A percentile compares a stretch with the other conserved stretches of the same genome.
phyloP scores from a whole-genome alignment of 1,284 basidiomycete species.

The Trametes polyzona region DNA sequence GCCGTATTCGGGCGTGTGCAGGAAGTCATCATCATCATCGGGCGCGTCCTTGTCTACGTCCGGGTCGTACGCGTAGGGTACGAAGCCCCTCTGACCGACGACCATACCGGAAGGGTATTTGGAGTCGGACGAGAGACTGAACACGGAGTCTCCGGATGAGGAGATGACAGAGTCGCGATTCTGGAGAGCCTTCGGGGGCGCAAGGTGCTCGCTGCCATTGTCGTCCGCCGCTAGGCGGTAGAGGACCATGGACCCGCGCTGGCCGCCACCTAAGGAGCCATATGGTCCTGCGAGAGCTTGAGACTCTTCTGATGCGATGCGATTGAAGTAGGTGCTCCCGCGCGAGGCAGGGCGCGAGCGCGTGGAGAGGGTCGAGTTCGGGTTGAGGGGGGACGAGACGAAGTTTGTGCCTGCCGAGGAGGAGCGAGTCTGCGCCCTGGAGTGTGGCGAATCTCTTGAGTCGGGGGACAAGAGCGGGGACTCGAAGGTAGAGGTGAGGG shows the following conservation, averaged over 20 bases:
- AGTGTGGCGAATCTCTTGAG: conserved; percentile 22
- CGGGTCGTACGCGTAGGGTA: conserved; percentile 73
- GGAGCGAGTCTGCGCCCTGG: conserved; percentile 30
- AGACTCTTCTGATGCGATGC: conserved; percentile 48
- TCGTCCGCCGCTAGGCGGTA: conserved; percentile 61
- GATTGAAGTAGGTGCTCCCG: conserved; percentile 28
- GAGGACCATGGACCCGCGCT: conserved; percentile 66
- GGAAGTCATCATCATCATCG: conserved; percentile 67
- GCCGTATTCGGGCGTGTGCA: conserved; percentile 52
- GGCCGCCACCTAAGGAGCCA: conserved; percentile 28
- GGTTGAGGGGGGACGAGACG: conserved; percentile 54
- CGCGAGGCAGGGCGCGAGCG: conserved; percentile 35
- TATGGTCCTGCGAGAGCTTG: conserved; percentile 42
- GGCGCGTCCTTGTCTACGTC: conserved; percentile 58
- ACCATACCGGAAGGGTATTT: conserved; percentile 60
- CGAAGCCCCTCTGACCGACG: conserved; percentile 47
- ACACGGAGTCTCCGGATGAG: conserved; percentile 52
- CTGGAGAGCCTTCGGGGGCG: conserved; percentile 35
- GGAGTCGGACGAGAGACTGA: conserved; percentile 59
- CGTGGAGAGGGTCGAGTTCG: conserved; percentile 36
- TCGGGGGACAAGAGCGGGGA: conserved; percentile 34
- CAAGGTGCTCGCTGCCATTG: conserved; percentile 33
- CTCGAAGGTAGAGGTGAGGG: conserved; percentile 34
- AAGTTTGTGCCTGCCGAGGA: conserved; percentile 40
- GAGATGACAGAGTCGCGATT: conserved; percentile 46